Base-by-base conservation (phyloP, 75 land plant genomes). In the Pseudotsuga menziesii region DNA sequence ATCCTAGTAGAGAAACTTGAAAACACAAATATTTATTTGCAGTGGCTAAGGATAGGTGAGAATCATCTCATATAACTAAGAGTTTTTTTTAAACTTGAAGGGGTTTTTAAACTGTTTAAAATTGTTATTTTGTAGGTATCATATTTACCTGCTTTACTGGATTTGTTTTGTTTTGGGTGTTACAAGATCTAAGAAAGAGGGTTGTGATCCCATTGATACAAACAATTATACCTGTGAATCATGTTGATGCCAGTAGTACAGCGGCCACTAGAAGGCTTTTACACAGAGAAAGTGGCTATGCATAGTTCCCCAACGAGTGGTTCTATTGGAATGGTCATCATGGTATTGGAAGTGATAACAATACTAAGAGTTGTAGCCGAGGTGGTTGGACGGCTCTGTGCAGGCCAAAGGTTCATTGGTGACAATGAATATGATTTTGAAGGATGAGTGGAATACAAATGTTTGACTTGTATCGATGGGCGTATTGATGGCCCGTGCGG, bases 381-480 rank as follows among this genome's bases (percentile, higher is more conserved):
- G 23, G 63, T 88, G 64, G 48, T 85, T 32, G 88, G 90, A 0
- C 71, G 88, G n/a, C 69, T 88, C 54, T 88, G 90, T 78, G 71
- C 83, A 14, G 90, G 90, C 19, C 54, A 85, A 52, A 75, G 76
- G n/a, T 61, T 81, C 20, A 76, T 61, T 25, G 85, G 90, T 2
- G 52, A 73, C 75, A 78, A 81, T 17, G 81, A 79, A 41, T 88
- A 77, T 73, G 90, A 85, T 58, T 62, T 85, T 55, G 88, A 85
- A 60, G 83, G 80, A 3, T 88, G 90, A 88, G 59, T 82, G 25
- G 90, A 88, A 81, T 29, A 64, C 56, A 85, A 83, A 70, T 88
- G 85, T 78, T 76, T 77, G 20, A 80, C 85, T 57, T 88, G 90
- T 83, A 85, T 88, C 59, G 90, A 88, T 58, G 90, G 88, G 13